These are phyloP conservation scores for Mucor mucedo DNA, from an alignment of 371 early-diverging fungal genomes.

Conservation along the genomic window DNA sequence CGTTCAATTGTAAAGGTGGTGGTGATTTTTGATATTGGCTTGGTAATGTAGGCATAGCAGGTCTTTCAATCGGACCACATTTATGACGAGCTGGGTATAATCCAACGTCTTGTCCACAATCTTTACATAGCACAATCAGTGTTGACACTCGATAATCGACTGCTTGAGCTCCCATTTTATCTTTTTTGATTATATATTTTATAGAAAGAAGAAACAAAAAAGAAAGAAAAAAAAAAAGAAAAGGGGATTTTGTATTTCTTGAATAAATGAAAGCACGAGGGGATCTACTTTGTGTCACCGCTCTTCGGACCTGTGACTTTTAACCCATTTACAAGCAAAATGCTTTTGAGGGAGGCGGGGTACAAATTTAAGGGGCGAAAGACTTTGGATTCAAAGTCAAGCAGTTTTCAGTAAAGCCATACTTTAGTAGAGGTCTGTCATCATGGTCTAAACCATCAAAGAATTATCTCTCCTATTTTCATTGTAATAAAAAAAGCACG, in stretches of 20 bases:
- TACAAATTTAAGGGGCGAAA: no score
- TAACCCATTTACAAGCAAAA: no score
- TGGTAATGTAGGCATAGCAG: constrained; percentile 53
- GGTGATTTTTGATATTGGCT: constrained; percentile 21
- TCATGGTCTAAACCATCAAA: no score
- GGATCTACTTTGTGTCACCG: no score
- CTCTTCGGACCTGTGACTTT: no score
- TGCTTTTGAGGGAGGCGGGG: no score
- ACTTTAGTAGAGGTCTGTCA: no score
- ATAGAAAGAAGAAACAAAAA: neutral
- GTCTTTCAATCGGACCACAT: constrained; percentile 53
- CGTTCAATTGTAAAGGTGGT: constrained; percentile 8
- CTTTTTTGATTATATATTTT: neutral
- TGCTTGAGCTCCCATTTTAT: constrained; percentile 48
- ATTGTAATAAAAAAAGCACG: no score
- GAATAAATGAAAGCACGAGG: no score
- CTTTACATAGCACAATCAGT: constrained; percentile 67
- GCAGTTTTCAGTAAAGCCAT: no score
- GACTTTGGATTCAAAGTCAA: no score
- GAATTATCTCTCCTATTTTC: no score
- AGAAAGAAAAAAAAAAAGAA: constrained; percentile 4
- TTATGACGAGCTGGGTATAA: constrained; percentile 71
- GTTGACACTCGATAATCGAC: constrained; percentile 72
- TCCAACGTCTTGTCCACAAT: constrained; percentile 74
- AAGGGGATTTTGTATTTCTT: constrained; percentile 9